Conservation (phyloP, 148 eudicot species). For the Simmondsia chinensis region DNA sequence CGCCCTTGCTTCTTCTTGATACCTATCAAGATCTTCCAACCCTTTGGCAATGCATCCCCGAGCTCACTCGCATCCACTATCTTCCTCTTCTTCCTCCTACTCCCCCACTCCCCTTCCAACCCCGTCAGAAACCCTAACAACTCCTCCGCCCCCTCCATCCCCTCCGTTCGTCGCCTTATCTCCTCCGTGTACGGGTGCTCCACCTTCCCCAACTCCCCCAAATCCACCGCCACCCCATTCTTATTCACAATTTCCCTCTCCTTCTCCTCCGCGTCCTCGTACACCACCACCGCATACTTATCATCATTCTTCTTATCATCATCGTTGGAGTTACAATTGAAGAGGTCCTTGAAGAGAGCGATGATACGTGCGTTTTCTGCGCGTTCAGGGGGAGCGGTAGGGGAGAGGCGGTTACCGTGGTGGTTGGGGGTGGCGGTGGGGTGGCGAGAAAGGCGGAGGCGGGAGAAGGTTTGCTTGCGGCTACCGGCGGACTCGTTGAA, state of each 20-base stretch:
- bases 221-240: slow-evolving; percentile 51
- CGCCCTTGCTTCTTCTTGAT: slow-evolving; percentile 70
- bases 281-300: slow-evolving; percentile 14
- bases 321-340: slow-evolving; percentile 7
- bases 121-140: slow-evolving; percentile 55
- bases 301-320: background rate
- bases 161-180: slow-evolving; percentile 42
- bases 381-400: slow-evolving; percentile 22
- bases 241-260: slow-evolving; percentile 53
- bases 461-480: slow-evolving; percentile 86
- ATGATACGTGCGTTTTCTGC: slow-evolving; percentile 49
- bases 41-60: slow-evolving; percentile 69
- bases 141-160: slow-evolving; percentile 46
- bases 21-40: slow-evolving; percentile 67
- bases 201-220: slow-evolving; percentile 32
- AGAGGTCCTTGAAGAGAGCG: slow-evolving; percentile 40
- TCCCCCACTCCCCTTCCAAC: slow-evolving; percentile 81
- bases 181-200: slow-evolving; percentile 59
- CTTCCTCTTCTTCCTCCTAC: slow-evolving; percentile 80
- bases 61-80: slow-evolving; percentile 69
- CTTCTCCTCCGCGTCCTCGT: slow-evolving; percentile 25
- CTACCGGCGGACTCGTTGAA: slow-evolving; percentile 94
- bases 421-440: slow-evolving; percentile 10
- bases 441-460: slow-evolving; percentile 62
- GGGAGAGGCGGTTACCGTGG: slow-evolving; percentile 9